Conservation (phyloP, 257 asterid species). For the Thymus quinquecostatus region DNA sequence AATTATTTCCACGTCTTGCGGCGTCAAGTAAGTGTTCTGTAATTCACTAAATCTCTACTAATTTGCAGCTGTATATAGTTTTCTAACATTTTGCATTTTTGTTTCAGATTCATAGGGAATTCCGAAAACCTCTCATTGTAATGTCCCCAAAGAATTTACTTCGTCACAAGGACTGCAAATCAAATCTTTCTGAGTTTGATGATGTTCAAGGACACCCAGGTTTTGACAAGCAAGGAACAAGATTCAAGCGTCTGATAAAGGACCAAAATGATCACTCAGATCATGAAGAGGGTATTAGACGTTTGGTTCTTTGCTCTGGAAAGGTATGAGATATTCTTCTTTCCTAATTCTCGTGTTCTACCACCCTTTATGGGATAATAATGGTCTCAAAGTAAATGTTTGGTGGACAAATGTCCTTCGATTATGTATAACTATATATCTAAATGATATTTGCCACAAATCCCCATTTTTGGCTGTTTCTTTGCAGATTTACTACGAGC, state of each 20-base stretch:
- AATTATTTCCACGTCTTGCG: conserved; percentile 98
- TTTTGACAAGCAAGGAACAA: conserved; percentile 96
- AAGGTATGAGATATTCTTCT: conserved; percentile 53
- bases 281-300: conserved; percentile 88
- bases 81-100: conserved; percentile 33
- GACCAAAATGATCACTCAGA: conserved; percentile 86
- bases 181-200: conserved; percentile 91
- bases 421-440: too few species aligned
- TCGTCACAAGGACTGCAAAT: conserved; percentile 95
- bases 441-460: background rate
- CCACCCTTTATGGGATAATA: too few species aligned
- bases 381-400: too few species aligned
- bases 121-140: conserved; percentile 97
- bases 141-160: conserved; percentile 98
- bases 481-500: conserved; percentile 86
- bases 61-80: conserved; percentile 7
- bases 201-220: conserved; percentile 99
- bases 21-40: conserved; percentile 72
- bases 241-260: conserved; percentile 93
- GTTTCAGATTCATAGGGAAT: conserved; percentile 82
- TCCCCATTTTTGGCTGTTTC: background rate
- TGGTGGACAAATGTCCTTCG: too few species aligned
- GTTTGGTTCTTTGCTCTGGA: conserved; percentile 95
- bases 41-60: conserved; percentile 12
- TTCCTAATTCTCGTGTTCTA: background rate